A percentile compares a stretch with the other conserved stretches of the same genome.
These are phyloP conservation scores for Schizophyllum amplum DNA, from an alignment of 1,284 basidiomycete genomes.

Conservation along the genomic window DNA sequence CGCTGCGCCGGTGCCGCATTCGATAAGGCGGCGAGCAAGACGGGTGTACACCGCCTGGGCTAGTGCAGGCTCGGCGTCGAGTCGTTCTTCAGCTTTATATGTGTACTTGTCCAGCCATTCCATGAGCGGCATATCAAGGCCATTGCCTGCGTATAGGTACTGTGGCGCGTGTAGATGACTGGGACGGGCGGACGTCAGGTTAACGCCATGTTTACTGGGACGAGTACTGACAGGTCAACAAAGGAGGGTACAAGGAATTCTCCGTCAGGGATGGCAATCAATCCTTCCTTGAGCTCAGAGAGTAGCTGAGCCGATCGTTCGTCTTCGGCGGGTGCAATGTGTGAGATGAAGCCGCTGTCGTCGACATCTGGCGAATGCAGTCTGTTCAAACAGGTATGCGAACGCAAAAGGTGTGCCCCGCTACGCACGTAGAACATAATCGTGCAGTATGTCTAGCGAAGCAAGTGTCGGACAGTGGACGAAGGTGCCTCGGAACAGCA, in stretches of 20 bases:
- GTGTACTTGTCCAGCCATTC: slow-evolving; percentile 75
- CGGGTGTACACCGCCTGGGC: slow-evolving; percentile 59
- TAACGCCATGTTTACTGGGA: not conserved
- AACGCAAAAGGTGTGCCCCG: not conserved
- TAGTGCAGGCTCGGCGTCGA: slow-evolving; percentile 55
- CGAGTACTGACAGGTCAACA: slow-evolving; percentile 43
- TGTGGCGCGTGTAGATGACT: slow-evolving; percentile 78
- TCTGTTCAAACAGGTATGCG: slow-evolving; percentile 1
- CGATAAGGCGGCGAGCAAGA: slow-evolving; percentile 54
- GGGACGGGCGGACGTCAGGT: not conserved
- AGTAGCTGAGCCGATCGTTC: slow-evolving; percentile 25
- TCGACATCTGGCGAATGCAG: slow-evolving; percentile 35
- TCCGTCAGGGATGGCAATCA: slow-evolving; percentile 36
- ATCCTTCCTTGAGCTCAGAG: slow-evolving; percentile 11
- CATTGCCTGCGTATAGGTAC: slow-evolving; percentile 79
- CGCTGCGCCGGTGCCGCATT: slow-evolving; percentile 70
- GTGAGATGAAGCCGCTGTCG: slow-evolving; percentile 44
- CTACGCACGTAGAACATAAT: slow-evolving; percentile 51
- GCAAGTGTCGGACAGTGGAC: slow-evolving; percentile 47
- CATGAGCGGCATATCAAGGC: slow-evolving; percentile 77
- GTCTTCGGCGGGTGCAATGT: slow-evolving; percentile 33
- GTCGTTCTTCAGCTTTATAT: slow-evolving; percentile 68
- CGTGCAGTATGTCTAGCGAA: slow-evolving; percentile 41
- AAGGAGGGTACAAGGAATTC: slow-evolving; percentile 72
- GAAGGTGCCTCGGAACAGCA: slow-evolving; percentile 39